These are phyloP conservation scores for Pyrenophora seminiperda DNA, from an alignment of 2,329 filamentous ascomycete species.

Conservation along the genomic window DNA sequence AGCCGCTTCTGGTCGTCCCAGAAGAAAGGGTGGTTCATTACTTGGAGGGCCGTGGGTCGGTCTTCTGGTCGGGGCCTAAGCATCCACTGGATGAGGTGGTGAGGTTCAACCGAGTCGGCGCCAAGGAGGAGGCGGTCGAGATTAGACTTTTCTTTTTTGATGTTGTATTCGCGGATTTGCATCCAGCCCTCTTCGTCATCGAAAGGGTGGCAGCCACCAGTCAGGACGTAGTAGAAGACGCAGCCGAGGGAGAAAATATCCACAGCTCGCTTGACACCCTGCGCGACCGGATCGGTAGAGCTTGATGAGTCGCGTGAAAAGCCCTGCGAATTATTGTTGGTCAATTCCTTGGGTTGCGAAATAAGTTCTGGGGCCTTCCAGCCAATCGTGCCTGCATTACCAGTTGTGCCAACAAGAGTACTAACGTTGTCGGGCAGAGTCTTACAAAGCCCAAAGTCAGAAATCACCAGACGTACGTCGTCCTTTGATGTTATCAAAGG, in stretches of 20 bases:
- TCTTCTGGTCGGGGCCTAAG: slow-evolving; percentile 66
- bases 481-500: slow-evolving; percentile 70
- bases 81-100: slow-evolving; percentile 87
- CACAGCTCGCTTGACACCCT: slow-evolving; percentile 90
- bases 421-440: slow-evolving; percentile 94
- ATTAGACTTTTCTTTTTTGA: slow-evolving; percentile 84
- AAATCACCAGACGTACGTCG: slow-evolving; percentile 85
- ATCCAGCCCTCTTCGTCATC: slow-evolving; percentile 94
- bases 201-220: slow-evolving; percentile 88
- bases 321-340: slow-evolving; percentile 50
- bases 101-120: slow-evolving; percentile 83
- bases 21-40: slow-evolving; percentile 95
- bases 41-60: slow-evolving; percentile 74
- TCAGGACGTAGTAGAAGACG: slow-evolving; percentile 99
- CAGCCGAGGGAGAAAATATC: slow-evolving; percentile 97
- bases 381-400: slow-evolving; percentile 90
- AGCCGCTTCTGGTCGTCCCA: slow-evolving; percentile 90
- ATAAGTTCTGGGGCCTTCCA: slow-evolving; percentile 97
- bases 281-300: slow-evolving; percentile 54
- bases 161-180: slow-evolving; percentile 84
- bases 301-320: slow-evolving; percentile 51
- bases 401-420: slow-evolving; percentile 91
- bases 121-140: slow-evolving; percentile 76
- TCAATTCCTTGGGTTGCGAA: slow-evolving; percentile 58
- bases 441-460: slow-evolving; percentile 97